A percentile compares a stretch with the other conserved stretches of the same genome.
Evolutionary conservation across 2,329 filamentous ascomycete genomes (phyloP).

Genomic region (Paecilomyces sp.): DNA sequence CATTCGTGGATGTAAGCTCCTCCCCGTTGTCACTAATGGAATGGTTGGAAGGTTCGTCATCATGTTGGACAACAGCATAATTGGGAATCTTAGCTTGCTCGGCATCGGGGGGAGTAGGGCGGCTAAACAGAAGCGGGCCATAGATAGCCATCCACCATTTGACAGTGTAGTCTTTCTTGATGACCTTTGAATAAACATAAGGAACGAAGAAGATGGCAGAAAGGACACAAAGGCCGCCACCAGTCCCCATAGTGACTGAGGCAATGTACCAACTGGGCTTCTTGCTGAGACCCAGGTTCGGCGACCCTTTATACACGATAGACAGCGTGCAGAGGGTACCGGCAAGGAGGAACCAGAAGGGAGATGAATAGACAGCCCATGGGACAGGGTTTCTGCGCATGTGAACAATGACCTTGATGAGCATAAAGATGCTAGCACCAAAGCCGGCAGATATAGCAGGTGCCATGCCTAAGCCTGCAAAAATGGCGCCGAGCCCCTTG

Average conservation of each 20-base stretch:
- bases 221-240: conserved; percentile 52
- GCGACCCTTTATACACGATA: conserved; percentile 75
- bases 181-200: conserved; percentile 57
- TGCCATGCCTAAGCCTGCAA: conserved; percentile 64
- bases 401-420: conserved; percentile 66
- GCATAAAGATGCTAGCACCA: conserved; percentile 61
- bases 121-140: conserved; percentile 59
- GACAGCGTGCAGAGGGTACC: conserved; percentile 68
- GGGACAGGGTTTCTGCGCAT: conserved; percentile 62
- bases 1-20: conserved; percentile 18
- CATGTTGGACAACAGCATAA: conserved; percentile 69
- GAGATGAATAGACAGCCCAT: conserved; percentile 67
- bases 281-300: conserved; percentile 57
- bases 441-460: conserved; percentile 60
- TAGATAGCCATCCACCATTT: conserved; percentile 56
- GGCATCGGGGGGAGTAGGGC: conserved; percentile 47
- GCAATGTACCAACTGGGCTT: conserved; percentile 31
- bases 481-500: conserved; percentile 64
- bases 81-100: conserved; percentile 58
- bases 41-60: conserved; percentile 40
- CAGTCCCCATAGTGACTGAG: conserved; percentile 39
- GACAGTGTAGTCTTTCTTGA: conserved; percentile 61
- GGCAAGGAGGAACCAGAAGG: conserved; percentile 71
- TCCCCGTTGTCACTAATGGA: conserved; percentile 21
- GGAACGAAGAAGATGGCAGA: conserved; percentile 67